These are phyloP conservation scores for Meyerozyma guilliermondii DNA, from an alignment of 1,139 yeast genomes.

Conservation along the genomic window DNA sequence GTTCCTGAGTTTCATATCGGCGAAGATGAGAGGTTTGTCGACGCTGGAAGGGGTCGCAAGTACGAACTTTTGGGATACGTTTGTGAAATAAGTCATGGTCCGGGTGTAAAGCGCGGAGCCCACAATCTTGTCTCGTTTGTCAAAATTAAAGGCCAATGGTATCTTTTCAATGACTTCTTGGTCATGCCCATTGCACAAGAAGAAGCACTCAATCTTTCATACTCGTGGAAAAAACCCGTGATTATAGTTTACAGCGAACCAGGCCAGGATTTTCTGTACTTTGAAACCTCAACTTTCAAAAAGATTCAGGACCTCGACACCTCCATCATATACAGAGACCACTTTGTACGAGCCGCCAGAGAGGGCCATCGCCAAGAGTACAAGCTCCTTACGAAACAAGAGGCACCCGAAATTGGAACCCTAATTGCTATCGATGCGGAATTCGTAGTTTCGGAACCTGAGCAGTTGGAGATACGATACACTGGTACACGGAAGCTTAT, in stretches of 20 bases:
- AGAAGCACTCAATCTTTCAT: slow-evolving; percentile 62
- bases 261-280: slow-evolving; percentile 19
- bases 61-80: slow-evolving; percentile 67
- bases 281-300: slow-evolving; percentile 16
- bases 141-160: slow-evolving; percentile 62
- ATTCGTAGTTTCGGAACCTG: slow-evolving; percentile 79
- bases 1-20: slow-evolving; percentile 51
- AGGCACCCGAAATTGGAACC: slow-evolving; percentile 71
- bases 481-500: slow-evolving; percentile 66
- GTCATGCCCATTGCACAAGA: slow-evolving; percentile 77
- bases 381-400: slow-evolving; percentile 55
- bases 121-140: slow-evolving; percentile 59
- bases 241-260: slow-evolving; percentile 52
- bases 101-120: slow-evolving; percentile 41
- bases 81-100: slow-evolving; percentile 59
- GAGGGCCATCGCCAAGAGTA: slow-evolving; percentile 58
- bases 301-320: slow-evolving; percentile 42
- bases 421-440: slow-evolving; percentile 95
- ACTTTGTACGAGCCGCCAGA: slow-evolving; percentile 67
- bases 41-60: slow-evolving; percentile 31
- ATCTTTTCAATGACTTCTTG: slow-evolving; percentile 83
- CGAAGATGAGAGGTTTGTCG: slow-evolving; percentile 24
- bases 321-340: slow-evolving; percentile 67
- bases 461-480: slow-evolving; percentile 66
- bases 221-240: slow-evolving; percentile 82